Percentiles rank a stretch among this genome's conserved stretches.
phyloP scores from a whole-genome alignment of 345 rosid species.

The Pistacia integerrima region DNA sequence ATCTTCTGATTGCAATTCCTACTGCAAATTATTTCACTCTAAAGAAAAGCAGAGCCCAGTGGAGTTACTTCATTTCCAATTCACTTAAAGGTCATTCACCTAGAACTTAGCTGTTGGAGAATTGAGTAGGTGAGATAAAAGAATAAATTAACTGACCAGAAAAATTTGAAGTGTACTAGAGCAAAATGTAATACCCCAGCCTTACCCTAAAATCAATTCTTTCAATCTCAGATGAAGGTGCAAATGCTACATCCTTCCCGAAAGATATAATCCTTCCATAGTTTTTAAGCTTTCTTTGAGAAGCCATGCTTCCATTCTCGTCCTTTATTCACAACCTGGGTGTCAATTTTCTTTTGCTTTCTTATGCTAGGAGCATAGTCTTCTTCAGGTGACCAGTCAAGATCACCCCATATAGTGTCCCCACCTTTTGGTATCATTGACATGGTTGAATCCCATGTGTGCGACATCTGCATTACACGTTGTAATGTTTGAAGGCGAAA shows the following conservation, averaged over 20 bases:
- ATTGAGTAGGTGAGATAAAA: neutral
- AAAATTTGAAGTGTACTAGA: conserved; percentile 1
- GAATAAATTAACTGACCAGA: neutral
- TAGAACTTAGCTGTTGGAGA: neutral
- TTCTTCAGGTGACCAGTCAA: conserved; percentile 94
- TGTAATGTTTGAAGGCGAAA: conserved; percentile 85
- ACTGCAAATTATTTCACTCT: neutral
- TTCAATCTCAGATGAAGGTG: conserved; percentile 60
- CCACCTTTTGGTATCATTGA: conserved; percentile 97
- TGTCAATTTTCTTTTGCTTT: conserved; percentile 46
- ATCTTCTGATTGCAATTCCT: neutral
- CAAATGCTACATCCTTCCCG: conserved; percentile 78
- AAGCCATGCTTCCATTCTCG: conserved; percentile 33
- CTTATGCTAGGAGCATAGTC: conserved; percentile 45
- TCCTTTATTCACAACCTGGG: conserved; percentile 28
- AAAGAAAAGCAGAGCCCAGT: neutral
- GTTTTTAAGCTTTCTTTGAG: conserved; percentile 44
- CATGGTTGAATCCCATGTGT: conserved; percentile 96
- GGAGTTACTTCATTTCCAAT: neutral
- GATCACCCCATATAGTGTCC: conserved; percentile 91
- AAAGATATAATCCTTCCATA: conserved; percentile 93
- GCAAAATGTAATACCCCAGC: neutral
- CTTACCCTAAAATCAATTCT: conserved; percentile 86
- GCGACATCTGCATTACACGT: conserved; percentile 80
- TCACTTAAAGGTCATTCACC: neutral